Conservation (phyloP, 169 alveolate genomes). For the Amoebophrya sp. region DNA sequence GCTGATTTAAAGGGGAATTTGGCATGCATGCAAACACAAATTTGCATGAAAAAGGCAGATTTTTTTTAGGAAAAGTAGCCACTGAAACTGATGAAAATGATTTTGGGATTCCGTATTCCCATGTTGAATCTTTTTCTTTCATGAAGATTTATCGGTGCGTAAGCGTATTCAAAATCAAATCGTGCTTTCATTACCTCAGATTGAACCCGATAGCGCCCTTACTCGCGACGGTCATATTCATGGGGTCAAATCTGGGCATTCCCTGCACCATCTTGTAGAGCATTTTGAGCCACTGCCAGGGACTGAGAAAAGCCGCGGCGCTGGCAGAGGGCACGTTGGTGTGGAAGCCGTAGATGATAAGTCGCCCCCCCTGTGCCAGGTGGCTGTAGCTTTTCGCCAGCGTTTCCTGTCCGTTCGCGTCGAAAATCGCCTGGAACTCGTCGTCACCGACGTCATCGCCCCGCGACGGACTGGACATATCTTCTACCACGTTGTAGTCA, state of each 20-base stretch:
- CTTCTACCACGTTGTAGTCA: too few species aligned
- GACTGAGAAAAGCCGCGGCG: neutral
- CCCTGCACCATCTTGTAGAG: neutral
- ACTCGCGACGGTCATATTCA: neutral
- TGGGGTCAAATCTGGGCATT: constrained; percentile 19
- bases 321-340: neutral
- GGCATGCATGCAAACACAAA: neutral
- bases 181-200: neutral
- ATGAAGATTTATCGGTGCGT: neutral
- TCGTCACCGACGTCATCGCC: neutral
- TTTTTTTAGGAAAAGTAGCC: neutral
- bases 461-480: too few species aligned
- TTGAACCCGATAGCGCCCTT: constrained; percentile 20
- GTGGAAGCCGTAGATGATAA: constrained; percentile 14
- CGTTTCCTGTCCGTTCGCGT: constrained; percentile 25
- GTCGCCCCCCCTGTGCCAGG: neutral
- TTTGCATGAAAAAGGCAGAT: neutral
- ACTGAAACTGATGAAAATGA: neutral
- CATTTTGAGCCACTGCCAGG: neutral
- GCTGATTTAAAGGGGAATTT: neutral
- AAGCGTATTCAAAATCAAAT: neutral
- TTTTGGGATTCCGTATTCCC: neutral
- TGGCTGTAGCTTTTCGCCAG: neutral
- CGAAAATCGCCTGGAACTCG: neutral
- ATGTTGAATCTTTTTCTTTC: neutral